A percentile compares a stretch with the other conserved stretches of the same genome.
Conservation (phyloP, 768 basidiomycete genomes). For the Boletus reticuloceps region DNA sequence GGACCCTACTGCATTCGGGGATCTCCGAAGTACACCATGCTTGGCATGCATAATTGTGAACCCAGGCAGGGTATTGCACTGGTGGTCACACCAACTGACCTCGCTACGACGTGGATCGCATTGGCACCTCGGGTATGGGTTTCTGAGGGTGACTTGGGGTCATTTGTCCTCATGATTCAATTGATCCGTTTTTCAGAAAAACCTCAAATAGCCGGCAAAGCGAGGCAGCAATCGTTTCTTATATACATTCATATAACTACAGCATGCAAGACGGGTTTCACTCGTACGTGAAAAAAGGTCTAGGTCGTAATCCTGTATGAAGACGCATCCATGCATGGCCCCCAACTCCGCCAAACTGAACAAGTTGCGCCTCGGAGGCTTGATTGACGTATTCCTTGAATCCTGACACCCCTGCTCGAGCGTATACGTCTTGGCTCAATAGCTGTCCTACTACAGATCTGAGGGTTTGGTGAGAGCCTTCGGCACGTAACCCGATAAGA, state of each 20-base stretch:
- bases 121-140: neutral
- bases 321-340: constrained; percentile 37
- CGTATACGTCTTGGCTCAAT: constrained; percentile 35
- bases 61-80: neutral
- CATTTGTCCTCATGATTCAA: neutral
- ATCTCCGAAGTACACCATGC: neutral
- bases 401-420: constrained; percentile 37
- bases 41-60: neutral
- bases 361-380: constrained; percentile 38
- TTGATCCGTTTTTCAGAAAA: neutral
- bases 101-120: neutral
- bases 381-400: constrained; percentile 41
- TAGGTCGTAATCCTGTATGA: constrained; percentile 23
- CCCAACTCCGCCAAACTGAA: constrained; percentile 40
- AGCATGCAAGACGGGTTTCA: constrained; percentile 8
- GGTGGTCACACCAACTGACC: neutral
- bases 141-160: constrained; percentile 6
- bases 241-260: constrained; percentile 17
- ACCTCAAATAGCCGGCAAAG: neutral
- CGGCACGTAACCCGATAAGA: constrained; percentile 31
- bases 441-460: constrained; percentile 38
- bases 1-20: neutral
- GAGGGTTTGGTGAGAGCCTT: constrained; percentile 33
- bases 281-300: constrained; percentile 5
- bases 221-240: constrained; percentile 3